A percentile compares a stretch with the other conserved stretches of the same genome.
phyloP scores from a whole-genome alignment of 257 asterid species.

The Leonotis leonurus region DNA sequence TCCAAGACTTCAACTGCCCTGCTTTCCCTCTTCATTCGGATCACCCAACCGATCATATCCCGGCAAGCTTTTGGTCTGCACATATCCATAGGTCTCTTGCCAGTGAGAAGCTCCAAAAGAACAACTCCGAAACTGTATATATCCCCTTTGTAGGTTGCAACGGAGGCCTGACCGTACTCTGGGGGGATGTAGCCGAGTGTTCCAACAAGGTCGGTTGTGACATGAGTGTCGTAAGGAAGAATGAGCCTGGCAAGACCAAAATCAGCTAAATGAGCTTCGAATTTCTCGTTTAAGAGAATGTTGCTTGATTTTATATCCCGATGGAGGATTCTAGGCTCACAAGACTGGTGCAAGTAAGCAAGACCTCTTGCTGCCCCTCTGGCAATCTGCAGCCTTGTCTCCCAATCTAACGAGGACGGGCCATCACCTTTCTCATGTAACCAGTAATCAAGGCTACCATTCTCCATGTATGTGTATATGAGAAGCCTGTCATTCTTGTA shows the following conservation, averaged over 20 bases:
- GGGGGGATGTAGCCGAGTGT: conserved; percentile 94
- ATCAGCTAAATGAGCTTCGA: conserved; percentile 76
- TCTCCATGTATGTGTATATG: conserved; percentile 79
- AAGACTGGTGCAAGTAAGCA: conserved; percentile 63
- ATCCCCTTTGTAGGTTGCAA: conserved; percentile 80
- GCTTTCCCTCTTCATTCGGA: conserved; percentile 42
- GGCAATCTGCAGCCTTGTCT: conserved; percentile 50
- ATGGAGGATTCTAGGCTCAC: conserved; percentile 73
- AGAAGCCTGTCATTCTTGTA: conserved; percentile 58
- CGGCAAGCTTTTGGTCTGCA: conserved; percentile 58
- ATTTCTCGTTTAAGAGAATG: conserved; percentile 54
- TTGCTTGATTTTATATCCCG: conserved; percentile 83
- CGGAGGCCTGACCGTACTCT: conserved; percentile 70
- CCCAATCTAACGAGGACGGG: conserved; percentile 59
- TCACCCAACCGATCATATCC: conserved; percentile 65
- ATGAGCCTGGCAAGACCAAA: conserved; percentile 84
- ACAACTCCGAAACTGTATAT: conserved; percentile 86
- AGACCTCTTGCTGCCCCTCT: conserved; percentile 72
- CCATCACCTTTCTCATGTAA: conserved; percentile 62
- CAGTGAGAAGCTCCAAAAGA: conserved; percentile 83
- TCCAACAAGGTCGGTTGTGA: conserved; percentile 77
- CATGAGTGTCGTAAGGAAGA: conserved; percentile 71
- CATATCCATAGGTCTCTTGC: conserved; percentile 80
- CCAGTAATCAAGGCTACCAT: conserved; percentile 87
- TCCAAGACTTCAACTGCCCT: conserved; percentile 62